These are phyloP conservation scores for Pyrenula aspistea DNA, from an alignment of 495 filamentous ascomycete species.

Conservation along the genomic window DNA sequence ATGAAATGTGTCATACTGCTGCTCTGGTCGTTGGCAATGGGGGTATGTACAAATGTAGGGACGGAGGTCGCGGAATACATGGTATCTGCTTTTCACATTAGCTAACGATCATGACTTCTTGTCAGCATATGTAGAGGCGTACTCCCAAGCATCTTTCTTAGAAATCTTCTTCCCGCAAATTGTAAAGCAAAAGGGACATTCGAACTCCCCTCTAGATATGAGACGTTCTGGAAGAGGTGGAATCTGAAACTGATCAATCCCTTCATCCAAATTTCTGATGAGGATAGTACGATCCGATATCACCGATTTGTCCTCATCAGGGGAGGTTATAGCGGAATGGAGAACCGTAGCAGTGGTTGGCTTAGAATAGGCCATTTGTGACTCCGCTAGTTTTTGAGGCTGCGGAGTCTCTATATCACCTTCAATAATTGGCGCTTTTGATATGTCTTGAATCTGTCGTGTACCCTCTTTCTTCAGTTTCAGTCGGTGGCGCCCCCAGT, in stretches of 20 bases:
- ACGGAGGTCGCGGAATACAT: constrained; percentile 16
- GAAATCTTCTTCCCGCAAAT: constrained; percentile 9
- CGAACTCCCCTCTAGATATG: constrained; percentile 3
- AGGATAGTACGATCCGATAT: constrained; percentile 3
- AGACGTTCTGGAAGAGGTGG: constrained; percentile 5
- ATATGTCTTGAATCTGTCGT: background rate
- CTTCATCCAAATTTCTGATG: background rate
- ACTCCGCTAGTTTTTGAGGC: background rate
- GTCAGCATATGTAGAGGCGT: background rate
- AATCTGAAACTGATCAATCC: constrained; percentile 5
- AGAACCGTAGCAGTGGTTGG: constrained; percentile 5
- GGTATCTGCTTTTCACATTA: constrained; percentile 4
- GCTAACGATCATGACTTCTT: background rate
- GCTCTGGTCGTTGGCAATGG: constrained; percentile 9
- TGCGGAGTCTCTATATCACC: background rate
- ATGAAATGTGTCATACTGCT: constrained; percentile 13
- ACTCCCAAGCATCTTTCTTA: constrained; percentile 5
- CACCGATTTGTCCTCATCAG: constrained; percentile 4
- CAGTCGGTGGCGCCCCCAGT: constrained; percentile 13
- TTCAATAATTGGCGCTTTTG: background rate
- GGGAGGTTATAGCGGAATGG: background rate
- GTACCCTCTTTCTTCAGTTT: constrained; percentile 4
- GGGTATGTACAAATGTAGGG: constrained; percentile 19
- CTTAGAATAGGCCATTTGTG: background rate
- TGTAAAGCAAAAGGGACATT: constrained; percentile 12